Conservation (phyloP, 2,329 filamentous ascomycete genomes). For the Stachybotrys chartarum region DNA sequence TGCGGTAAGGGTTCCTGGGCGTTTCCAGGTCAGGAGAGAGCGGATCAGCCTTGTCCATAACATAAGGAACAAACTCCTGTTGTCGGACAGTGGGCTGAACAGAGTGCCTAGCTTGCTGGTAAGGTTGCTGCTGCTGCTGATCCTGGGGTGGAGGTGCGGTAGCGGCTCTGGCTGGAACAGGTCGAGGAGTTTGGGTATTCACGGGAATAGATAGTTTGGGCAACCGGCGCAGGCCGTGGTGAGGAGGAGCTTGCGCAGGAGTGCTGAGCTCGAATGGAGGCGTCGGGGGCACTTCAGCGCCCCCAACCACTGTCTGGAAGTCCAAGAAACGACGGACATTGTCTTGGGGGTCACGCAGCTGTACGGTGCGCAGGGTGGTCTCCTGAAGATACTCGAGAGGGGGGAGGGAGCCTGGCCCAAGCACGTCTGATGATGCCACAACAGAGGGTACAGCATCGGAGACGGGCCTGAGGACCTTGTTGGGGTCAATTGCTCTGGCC, state of each 20-base stretch:
- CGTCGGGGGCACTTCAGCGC: conserved; percentile 56
- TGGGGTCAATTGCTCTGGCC: conserved; percentile 48
- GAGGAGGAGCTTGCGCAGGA: conserved; percentile 32
- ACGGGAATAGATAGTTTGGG: conserved; percentile 56
- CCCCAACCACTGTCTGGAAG: conserved; percentile 55
- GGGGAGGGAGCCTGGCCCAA: conserved; percentile 61
- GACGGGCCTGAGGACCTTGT: conserved; percentile 53
- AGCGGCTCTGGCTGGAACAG: conserved; percentile 18
- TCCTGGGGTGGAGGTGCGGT: conserved; percentile 16
- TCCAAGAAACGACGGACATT: conserved; percentile 86
- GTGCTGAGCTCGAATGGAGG: conserved; percentile 62
- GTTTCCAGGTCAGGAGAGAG: conserved; percentile 51
- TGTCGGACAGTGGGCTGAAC: conserved; percentile 9
- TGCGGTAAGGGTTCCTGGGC: conserved; percentile 57
- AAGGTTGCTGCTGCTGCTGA: conserved; percentile 13
- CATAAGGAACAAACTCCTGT: conserved; percentile 38
- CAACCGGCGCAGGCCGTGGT: conserved; percentile 49
- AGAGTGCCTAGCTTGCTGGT: conserved; percentile 16
- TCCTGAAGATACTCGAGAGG: conserved; percentile 67
- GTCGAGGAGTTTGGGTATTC: conserved; percentile 20
- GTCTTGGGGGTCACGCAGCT: conserved; percentile 76
- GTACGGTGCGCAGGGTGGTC: conserved; percentile 61
- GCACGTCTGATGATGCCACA: conserved; percentile 83
- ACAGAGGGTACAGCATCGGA: conserved; percentile 76
- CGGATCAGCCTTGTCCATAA: conserved; percentile 44